phyloP scores from a whole-genome alignment of 2,329 filamentous ascomycete species.

The Venturia asperata region DNA sequence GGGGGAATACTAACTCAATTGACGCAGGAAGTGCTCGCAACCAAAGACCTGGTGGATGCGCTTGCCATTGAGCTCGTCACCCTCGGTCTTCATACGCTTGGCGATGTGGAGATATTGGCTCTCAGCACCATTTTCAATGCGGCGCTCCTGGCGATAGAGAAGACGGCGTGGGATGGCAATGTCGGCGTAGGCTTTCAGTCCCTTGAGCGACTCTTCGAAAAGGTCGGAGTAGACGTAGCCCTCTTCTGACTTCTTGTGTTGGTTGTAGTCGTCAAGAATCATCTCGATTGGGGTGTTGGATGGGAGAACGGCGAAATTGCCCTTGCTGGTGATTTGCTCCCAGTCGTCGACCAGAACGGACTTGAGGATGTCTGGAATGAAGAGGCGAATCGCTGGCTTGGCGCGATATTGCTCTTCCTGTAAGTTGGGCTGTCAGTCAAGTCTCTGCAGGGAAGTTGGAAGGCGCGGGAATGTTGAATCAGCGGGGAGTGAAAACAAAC shows the following conservation, averaged over 20 bases:
- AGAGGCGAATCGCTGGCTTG: slow-evolving; percentile 77
- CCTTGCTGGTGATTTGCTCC: slow-evolving; percentile 96
- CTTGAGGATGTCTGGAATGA: slow-evolving; percentile 84
- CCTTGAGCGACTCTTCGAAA: slow-evolving; percentile 79
- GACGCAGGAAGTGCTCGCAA: slow-evolving; percentile 79
- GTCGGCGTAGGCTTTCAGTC: slow-evolving; percentile 90
- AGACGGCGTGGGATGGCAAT: slow-evolving; percentile 80
- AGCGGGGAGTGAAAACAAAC: not conserved
- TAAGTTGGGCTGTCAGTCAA: not conserved
- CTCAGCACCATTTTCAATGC: slow-evolving; percentile 27
- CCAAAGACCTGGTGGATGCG: slow-evolving; percentile 77
- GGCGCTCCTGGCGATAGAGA: slow-evolving; percentile 87
- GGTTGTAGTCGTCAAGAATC: slow-evolving; percentile 75
- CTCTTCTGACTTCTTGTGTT: slow-evolving; percentile 60
- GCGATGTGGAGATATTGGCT: slow-evolving; percentile 71
- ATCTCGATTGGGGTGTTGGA: slow-evolving; percentile 65
- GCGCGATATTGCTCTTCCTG: slow-evolving; percentile 84
- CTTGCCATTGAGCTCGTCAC: slow-evolving; percentile 57
- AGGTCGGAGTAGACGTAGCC: slow-evolving; percentile 73
- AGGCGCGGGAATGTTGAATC: not conserved
- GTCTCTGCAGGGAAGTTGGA: not conserved
- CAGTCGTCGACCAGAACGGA: slow-evolving; percentile 93
- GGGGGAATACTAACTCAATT: slow-evolving; percentile 61
- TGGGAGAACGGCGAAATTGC: slow-evolving; percentile 80
- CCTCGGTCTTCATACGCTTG: slow-evolving; percentile 55